Base-by-base conservation (phyloP, 495 filamentous ascomycete species). In the Apiosordaria backusii region DNA sequence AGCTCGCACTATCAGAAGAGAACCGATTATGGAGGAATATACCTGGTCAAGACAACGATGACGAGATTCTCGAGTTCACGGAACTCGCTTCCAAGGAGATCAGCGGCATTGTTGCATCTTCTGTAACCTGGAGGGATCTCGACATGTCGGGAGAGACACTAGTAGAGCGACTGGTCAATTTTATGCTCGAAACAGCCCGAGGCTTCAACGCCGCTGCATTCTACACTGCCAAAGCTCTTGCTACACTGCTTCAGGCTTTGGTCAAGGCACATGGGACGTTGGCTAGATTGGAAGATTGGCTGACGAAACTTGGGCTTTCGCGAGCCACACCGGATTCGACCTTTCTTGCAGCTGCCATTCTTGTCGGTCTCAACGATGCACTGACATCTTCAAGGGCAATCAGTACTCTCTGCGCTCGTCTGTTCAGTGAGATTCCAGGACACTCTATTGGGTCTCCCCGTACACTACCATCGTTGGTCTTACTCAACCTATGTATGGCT, bases 1-100 rank as follows among this genome's bases (percentile, higher is more conserved):
- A 85, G 60, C 61, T 84, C 23, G 77, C 77, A 15, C 26, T 79
- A 4, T 68, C 67, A 55, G 62, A 71, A n/a, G 50, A 72, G 3
- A 65, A 75, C 45, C 72, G 68, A 1, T 71, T 82, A 22, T 83
- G 80, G 82, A 60, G 22, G 6, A 65, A 71, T 13, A 50, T 73
- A 25, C 68, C 69, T 5, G 65, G 68, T 4, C 71, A 80, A 1
- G 84, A 88, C 25, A 72, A 81, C 29, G 84, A 88, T 54, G 78
- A 79, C 1, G 90, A 90, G 26, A 83, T 88, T 18, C 72, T 88
- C 50, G 83, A 88, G 2, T 81, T 90, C 57, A 77, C 92, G 21
- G 80, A 80, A 10, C 80, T 87, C 18, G 82, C 84, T 24, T 85
- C 85, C 27, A 78, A 72, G 16, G 68, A 89, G 16, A 76, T 93